Evolutionary conservation across 495 filamentous ascomycete genomes (phyloP).

Genomic region (Ascobolus immersus): DNA sequence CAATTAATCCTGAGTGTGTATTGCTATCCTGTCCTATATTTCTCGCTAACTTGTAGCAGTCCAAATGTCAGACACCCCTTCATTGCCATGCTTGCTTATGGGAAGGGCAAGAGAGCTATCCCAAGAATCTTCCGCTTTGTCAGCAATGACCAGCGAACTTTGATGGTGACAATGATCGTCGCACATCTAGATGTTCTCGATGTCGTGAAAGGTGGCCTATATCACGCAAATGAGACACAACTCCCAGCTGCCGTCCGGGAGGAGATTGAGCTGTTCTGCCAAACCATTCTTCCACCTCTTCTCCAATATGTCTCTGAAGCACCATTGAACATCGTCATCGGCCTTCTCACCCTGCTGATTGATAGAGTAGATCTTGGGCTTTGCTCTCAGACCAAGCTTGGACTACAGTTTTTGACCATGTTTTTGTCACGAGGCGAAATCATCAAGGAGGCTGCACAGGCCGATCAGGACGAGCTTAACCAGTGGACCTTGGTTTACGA

Average conservation of each 20-base stretch:
- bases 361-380: constrained; percentile 53
- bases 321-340: constrained; percentile 66
- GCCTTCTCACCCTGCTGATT: constrained; percentile 60
- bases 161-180: constrained; percentile 80
- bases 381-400: constrained; percentile 60
- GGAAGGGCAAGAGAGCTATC: constrained; percentile 89
- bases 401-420: constrained; percentile 78
- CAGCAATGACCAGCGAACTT: constrained; percentile 71
- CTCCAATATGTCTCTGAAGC: constrained; percentile 76
- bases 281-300: constrained; percentile 67
- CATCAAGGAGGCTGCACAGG: constrained; percentile 48
- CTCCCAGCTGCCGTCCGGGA: constrained; percentile 50
- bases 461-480: constrained; percentile 46
- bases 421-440: constrained; percentile 81
- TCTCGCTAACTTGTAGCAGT: constrained; percentile 8
- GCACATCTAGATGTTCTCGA: constrained; percentile 82
- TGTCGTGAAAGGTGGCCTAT: constrained; percentile 51
- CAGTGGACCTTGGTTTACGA: constrained; percentile 67
- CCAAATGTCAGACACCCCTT: constrained; percentile 61
- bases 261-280: constrained; percentile 70
- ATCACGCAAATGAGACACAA: constrained; percentile 40
- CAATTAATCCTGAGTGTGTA: constrained; percentile 31
- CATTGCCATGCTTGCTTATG: constrained; percentile 80
- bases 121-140: constrained; percentile 86
- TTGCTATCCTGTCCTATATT: neutral